phyloP scores from a whole-genome alignment of 305 asterid species.

The Coffea humblotiana region DNA sequence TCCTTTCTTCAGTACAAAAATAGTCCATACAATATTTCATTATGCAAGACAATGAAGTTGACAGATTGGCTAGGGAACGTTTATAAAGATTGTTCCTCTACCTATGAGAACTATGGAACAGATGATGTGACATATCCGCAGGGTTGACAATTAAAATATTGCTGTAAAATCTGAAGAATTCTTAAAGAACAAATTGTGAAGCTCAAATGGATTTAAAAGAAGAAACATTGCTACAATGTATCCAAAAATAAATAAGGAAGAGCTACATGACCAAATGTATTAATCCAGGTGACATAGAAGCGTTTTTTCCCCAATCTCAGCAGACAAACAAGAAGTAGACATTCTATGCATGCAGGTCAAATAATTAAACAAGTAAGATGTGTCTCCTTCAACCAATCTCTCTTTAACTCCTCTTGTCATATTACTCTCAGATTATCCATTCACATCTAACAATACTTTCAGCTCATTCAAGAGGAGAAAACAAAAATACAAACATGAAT shows the following conservation, averaged over 20 bases:
- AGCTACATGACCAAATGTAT: not conserved
- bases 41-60: not conserved
- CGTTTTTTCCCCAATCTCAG: not conserved
- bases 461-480: not conserved
- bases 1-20: not conserved
- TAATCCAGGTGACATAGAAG: not conserved
- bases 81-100: not conserved
- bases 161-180: not conserved
- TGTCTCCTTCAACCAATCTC: not conserved
- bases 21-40: not conserved
- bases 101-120: not conserved
- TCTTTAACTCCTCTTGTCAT: not conserved
- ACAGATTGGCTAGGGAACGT: not conserved
- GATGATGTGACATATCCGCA: not conserved
- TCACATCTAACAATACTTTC: not conserved
- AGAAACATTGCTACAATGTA: not conserved
- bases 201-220: not conserved
- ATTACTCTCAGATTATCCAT: not conserved
- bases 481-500: not conserved
- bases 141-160: not conserved
- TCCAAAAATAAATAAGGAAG: not conserved
- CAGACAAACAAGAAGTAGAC: not conserved
- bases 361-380: not conserved
- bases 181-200: not conserved
- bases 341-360: not conserved